Percentiles rank a stretch among this genome's conserved stretches.
Evolutionary conservation across 441 rosid genomes (phyloP).

Genomic region (Arabidopsis lyrata): DNA sequence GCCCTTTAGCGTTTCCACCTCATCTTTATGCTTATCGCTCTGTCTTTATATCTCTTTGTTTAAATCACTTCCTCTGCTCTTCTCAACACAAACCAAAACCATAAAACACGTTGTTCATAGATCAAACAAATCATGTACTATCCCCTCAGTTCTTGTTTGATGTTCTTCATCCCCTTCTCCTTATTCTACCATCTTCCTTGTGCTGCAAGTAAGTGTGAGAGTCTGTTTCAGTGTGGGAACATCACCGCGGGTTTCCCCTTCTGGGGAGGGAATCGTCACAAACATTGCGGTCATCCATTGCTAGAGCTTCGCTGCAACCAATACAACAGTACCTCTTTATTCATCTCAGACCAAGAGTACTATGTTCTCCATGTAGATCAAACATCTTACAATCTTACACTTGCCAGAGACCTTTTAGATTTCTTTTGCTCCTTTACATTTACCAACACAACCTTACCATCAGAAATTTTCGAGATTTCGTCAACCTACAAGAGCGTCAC

Average conservation of each 20-base stretch:
- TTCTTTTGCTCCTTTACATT: conserved; percentile 38
- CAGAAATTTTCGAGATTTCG: conserved; percentile 5
- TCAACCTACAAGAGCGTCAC: conserved; percentile 33
- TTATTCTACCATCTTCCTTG: too few relatives aligned
- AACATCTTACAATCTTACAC: conserved; percentile 13
- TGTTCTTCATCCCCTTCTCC: too few relatives aligned
- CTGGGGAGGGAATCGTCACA: background rate
- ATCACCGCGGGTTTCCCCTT: background rate
- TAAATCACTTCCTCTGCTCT: too few relatives aligned
- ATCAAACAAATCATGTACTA: too few relatives aligned
- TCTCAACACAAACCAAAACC: too few relatives aligned
- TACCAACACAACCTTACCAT: conserved; percentile 37
- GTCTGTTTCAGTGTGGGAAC: background rate
- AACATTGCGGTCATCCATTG: background rate
- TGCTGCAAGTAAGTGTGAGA: too few relatives aligned
- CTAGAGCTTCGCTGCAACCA: background rate
- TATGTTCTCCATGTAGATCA: background rate
- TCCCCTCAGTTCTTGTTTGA: too few relatives aligned
- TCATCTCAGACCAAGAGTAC: background rate
- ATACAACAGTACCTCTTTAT: background rate
- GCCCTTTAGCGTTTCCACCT: too few relatives aligned
- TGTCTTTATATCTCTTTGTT: too few relatives aligned
- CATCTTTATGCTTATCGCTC: too few relatives aligned
- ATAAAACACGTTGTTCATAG: too few relatives aligned
- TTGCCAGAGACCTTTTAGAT: conserved; percentile 42